Evolutionary conservation across 768 basidiomycete species (phyloP).

Genomic region (Tricholoma saponaceum): DNA sequence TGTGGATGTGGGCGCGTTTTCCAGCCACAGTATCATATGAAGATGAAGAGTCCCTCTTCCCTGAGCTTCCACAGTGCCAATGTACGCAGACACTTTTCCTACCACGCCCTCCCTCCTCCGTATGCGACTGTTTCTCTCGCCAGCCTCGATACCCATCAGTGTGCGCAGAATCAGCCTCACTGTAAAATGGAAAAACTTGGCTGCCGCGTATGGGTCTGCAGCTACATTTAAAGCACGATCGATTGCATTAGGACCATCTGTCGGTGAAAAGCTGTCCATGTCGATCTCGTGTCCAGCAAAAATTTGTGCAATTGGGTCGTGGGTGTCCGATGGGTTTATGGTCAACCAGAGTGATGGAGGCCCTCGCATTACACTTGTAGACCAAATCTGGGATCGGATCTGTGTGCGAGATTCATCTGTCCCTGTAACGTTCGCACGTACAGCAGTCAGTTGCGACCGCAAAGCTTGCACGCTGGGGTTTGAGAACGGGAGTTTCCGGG

Average conservation of each 20-base stretch:
- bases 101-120: conserved; percentile 23
- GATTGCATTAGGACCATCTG: background rate
- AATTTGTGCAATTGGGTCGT: conserved; percentile 32
- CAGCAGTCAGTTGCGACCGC: background rate
- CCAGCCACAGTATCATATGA: conserved; percentile 35
- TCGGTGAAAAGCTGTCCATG: conserved; percentile 18
- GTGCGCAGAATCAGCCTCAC: conserved; percentile 24
- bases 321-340: conserved; percentile 26
- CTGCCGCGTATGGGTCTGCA: conserved; percentile 35
- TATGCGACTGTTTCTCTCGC: background rate
- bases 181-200: conserved; percentile 35
- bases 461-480: background rate
- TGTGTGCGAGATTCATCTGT: background rate
- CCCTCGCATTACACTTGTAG: background rate
- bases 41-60: conserved; percentile 36
- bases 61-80: conserved; percentile 37
- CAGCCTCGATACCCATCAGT: conserved; percentile 25
- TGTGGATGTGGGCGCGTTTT: conserved; percentile 19
- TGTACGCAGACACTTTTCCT: conserved; percentile 26
- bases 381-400: background rate
- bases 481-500: background rate
- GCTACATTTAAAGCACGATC: conserved; percentile 25
- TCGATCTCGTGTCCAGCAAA: conserved; percentile 33
- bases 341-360: conserved; percentile 32
- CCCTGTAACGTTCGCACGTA: background rate